These are phyloP conservation scores for Lactarius evosmus DNA, from an alignment of 768 basidiomycete genomes.

Conservation along the genomic window DNA sequence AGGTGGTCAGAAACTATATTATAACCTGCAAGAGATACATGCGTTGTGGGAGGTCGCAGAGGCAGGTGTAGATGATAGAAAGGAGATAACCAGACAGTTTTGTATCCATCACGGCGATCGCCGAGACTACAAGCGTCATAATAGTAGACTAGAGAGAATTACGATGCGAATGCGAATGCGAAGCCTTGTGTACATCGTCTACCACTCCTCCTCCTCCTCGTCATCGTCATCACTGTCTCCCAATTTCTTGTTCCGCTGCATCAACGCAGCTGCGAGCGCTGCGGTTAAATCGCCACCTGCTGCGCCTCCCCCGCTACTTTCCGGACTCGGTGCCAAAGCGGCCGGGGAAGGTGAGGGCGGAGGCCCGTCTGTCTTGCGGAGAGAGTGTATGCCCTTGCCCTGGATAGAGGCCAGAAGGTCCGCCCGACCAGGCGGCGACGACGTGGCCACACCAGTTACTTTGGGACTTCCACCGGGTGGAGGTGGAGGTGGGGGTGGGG, in stretches of 20 bases:
- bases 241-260: conserved; percentile 80
- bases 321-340: conserved; percentile 35
- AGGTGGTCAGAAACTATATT: neutral
- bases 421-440: conserved; percentile 56
- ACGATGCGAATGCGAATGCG: neutral
- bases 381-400: conserved; percentile 68
- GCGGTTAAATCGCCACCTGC: conserved; percentile 75
- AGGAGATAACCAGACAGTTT: neutral
- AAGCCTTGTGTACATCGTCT: neutral
- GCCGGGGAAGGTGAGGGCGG: conserved; percentile 30
- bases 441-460: conserved; percentile 35
- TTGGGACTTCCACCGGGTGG: conserved; percentile 47
- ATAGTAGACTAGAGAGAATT: neutral
- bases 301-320: conserved; percentile 37
- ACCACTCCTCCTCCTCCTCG: conserved; percentile 36
- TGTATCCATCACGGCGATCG: conserved; percentile 21
- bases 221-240: conserved; percentile 59
- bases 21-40: neutral
- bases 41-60: neutral
- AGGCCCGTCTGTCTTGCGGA: conserved; percentile 54
- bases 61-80: neutral
- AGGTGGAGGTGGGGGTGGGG: conserved; percentile 43
- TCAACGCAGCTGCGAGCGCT: conserved; percentile 78
- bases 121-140: conserved; percentile 6
- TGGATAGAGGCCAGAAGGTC: conserved; percentile 79